Evolutionary conservation across 148 eudicot genomes (phyloP), one percentile per base, ranked within the genome.

Genomic region (Persicaria tinctoria): DNA sequence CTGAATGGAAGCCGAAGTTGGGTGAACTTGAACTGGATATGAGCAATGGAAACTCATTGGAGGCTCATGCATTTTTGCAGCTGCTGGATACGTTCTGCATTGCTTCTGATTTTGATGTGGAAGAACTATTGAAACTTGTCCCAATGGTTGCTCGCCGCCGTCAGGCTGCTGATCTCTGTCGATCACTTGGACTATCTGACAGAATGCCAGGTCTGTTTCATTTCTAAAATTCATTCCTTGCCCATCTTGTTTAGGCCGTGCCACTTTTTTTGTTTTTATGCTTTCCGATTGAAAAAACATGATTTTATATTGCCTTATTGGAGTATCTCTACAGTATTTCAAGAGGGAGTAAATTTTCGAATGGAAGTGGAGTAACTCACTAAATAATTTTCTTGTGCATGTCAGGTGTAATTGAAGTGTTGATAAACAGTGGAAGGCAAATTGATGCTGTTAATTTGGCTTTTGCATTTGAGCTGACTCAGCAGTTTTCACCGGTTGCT

Each of bases 31-130:
- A 92, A 54, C 74, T 87, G 81, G 97, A 95, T 85, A 94, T 91
- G 66, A 88, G 88, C 80, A 92, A 89, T 79, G 97, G 97, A 60
- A 96, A 96, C 84, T 96, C 97, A 75, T 82, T 96, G 87, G 97
- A 96, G 89, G 99, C 99, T 77, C 99, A 92, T 85, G 99, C 97
- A 79, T 96, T 92, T 73, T 84, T 96, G 76, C 99, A 96, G 75
- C 92, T 96, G 76, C 77, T 96, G 71, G 90, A 89, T 69, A 90
- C 97, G 74, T 96, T 92, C 80, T 86, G 81, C 66, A 84, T 96
- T 69, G 78, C 88, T 78, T 89, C 97, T 76, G 93, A 91, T 68
- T 96, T 89, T 79, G 85, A 88, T 76, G 84, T 79, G 74, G 94
- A 86, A 69, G 91, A 82, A 59, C 81, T 96, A 75, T 82, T 81